Conservation (phyloP, 1,284 basidiomycete species). For the Cutaneotrichosporon sp. region DNA sequence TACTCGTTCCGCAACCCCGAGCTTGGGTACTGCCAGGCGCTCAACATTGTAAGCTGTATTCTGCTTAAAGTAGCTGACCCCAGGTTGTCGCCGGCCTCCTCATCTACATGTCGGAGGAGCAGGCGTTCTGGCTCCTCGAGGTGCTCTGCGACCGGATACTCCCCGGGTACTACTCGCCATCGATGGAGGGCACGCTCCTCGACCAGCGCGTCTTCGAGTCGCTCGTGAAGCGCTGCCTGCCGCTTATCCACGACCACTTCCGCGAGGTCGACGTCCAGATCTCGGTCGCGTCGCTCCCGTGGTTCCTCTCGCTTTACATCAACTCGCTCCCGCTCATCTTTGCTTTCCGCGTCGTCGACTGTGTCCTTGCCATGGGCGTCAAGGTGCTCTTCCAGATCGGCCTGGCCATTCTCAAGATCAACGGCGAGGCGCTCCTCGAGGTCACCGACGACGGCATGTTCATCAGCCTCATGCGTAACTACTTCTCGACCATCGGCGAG, state of each 20-base stretch:
- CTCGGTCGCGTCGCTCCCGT: conserved; percentile 94
- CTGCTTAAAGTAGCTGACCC: background rate
- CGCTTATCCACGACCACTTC: conserved; percentile 94
- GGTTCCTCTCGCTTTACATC: conserved; percentile 96
- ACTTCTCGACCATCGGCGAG: conserved; percentile 90
- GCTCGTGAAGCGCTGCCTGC: conserved; percentile 84
- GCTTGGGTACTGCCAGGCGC: conserved; percentile 73
- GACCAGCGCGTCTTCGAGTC: conserved; percentile 98
- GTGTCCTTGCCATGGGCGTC: conserved; percentile 98
- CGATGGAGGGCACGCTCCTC: conserved; percentile 97
- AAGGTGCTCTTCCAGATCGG: conserved; percentile 90
- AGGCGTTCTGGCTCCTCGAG: conserved; percentile 96
- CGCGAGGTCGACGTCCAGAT: conserved; percentile 89
- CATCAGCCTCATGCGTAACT: conserved; percentile 90
- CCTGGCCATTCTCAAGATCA: conserved; percentile 93
- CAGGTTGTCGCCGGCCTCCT: conserved; percentile 16
- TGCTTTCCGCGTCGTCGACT: conserved; percentile 97
- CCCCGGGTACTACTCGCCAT: conserved; percentile 98
- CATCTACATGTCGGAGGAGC: conserved; percentile 98
- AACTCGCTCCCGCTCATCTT: conserved; percentile 99
- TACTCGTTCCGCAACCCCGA: conserved; percentile 98
- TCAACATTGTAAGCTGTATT: conserved; percentile 74
- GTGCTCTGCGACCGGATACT: conserved; percentile 92
- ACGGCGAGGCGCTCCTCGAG: conserved; percentile 89
- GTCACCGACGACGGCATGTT: conserved; percentile 98